A percentile compares a stretch with the other conserved stretches of the same genome.
These are phyloP conservation scores for Periconia digitata DNA, from an alignment of 2,329 filamentous ascomycete species.

Conservation along the genomic window DNA sequence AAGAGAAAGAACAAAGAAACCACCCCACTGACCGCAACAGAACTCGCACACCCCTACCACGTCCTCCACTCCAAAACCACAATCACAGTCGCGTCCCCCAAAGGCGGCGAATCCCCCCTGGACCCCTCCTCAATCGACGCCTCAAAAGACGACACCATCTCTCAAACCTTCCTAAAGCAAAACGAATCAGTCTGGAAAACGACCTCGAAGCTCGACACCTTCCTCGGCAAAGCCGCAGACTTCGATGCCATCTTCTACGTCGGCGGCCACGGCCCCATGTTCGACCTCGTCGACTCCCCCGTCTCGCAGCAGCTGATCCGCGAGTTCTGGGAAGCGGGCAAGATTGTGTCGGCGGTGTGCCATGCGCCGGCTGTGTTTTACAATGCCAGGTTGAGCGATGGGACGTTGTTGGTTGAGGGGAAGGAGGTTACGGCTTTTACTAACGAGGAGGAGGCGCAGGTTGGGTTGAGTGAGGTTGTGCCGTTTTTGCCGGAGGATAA, in stretches of 20 bases:
- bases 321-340: conserved; percentile 63
- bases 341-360: conserved; percentile 68
- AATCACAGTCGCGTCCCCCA: conserved; percentile 44
- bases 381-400: conserved; percentile 56
- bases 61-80: conserved; percentile 39
- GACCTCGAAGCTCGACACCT: conserved; percentile 60
- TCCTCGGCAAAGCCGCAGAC: conserved; percentile 59
- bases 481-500: conserved; percentile 65
- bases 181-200: conserved; percentile 64
- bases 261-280: conserved; percentile 66
- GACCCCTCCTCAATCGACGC: conserved; percentile 41
- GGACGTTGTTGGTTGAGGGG: conserved; percentile 57
- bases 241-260: conserved; percentile 65
- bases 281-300: conserved; percentile 61
- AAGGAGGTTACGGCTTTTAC: conserved; percentile 63
- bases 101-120: conserved; percentile 41
- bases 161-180: conserved; percentile 48
- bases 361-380: conserved; percentile 67
- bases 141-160: conserved; percentile 51
- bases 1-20: no score
- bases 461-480: conserved; percentile 47
- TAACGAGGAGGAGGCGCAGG: conserved; percentile 57
- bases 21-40: no score
- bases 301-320: conserved; percentile 62
- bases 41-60: conserved; percentile 43